A percentile compares a stretch with the other conserved stretches of the same genome.
phyloP scores from a whole-genome alignment of 257 asterid genomes.

The Solanum commersonii region DNA sequence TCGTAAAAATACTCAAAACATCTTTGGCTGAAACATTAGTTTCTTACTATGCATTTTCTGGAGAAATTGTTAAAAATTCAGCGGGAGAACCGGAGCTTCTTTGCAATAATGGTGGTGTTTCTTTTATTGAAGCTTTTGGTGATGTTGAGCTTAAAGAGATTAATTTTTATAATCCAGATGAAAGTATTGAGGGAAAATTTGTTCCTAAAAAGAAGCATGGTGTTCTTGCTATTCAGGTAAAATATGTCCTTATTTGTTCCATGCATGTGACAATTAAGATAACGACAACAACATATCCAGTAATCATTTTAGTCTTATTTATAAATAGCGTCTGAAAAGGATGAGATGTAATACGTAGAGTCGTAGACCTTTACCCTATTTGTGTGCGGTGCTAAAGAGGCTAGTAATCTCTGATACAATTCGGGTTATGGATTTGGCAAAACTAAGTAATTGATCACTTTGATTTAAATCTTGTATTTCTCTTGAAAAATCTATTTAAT shows the following conservation, averaged over 20 bases:
- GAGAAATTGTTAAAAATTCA: background rate
- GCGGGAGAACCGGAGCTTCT: background rate
- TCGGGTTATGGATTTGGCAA: background rate
- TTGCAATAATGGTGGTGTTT: conserved; percentile 2
- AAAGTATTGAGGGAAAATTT: background rate
- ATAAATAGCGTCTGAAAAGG: no score
- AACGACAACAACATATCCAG: no score
- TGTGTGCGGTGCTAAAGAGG: no score
- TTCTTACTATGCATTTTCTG: conserved; percentile 5
- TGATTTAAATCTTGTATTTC: no score
- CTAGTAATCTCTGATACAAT: background rate
- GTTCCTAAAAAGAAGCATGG: background rate
- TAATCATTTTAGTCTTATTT: no score
- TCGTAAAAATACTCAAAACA: background rate
- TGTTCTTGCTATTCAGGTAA: conserved; percentile 3
- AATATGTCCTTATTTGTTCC: background rate
- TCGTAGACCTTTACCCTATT: background rate
- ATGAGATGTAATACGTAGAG: background rate
- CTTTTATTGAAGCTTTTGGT: background rate
- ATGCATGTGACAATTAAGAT: background rate
- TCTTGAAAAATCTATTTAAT: no score
- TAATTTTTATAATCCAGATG: conserved; percentile 5
- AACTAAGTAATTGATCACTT: no score
- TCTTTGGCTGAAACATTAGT: conserved; percentile 1
- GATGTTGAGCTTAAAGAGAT: background rate